Base-by-base conservation (phyloP, 2,329 filamentous ascomycete species). In the Neonectria faginata region DNA sequence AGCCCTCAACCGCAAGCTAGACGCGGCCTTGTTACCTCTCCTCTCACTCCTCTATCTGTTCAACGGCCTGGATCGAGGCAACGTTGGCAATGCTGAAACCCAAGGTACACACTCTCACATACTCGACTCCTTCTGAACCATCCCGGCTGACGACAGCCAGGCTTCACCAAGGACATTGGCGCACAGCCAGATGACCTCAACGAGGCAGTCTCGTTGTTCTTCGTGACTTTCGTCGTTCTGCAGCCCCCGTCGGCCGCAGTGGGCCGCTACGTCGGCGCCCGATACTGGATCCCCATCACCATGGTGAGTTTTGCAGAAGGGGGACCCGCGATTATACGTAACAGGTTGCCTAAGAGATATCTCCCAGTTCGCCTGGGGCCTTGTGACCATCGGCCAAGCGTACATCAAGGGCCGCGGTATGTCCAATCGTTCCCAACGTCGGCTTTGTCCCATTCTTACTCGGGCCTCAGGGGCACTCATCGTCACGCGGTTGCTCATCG, bases 31-130 rank as follows among this genome's bases (percentile, higher is more conserved):
- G 3, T 70, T 81, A 9, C 79, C 79, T 5, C 70, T 81, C 6
- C 67, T 81, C 2, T 81, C 79, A 12, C 70, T 80, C 10, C 71
- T 81, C 16, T 82, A 81, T 48, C 71, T 81, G 3, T 79, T 80
- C 65, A 82, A 82, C 60, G 78, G 79, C 1, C 74, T 82, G 2
- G 80, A 82, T 63, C 75, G 79, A 33, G 75, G 78, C 22, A 82
- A 82, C 29, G 73, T 82, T 33, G 80, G 80, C 29, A 82, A 82
- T 63, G 80, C 80, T 6, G 76, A 80, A 62, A 77, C 79, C 5
- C 70, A 79, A 72, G 72, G 79, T 79, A 57, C 8, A 33, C 10
- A 3, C 29, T 9, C 9, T 10, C 29, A 41, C 14, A 41, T 5
- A 12, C n/a, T 18, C 20, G 27, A 31, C 14, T 52, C 31, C 29